Evolutionary conservation across 257 asterid species (phyloP).

Genomic region (Cynanchum wilfordii): DNA sequence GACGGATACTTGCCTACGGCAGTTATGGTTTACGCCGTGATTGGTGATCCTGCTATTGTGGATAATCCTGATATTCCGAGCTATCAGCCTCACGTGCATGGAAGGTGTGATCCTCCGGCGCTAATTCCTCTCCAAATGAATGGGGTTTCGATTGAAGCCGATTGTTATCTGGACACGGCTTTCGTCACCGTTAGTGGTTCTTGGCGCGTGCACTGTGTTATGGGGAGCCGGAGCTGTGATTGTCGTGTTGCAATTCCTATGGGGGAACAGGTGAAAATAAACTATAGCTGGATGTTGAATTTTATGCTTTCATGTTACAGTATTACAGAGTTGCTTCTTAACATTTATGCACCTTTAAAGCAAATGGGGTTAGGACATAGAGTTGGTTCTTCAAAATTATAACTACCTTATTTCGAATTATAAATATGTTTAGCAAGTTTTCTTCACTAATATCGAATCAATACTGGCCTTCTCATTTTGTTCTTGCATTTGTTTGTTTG

Average conservation of each 20-base stretch:
- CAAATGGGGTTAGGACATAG: not conserved
- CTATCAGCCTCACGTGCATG: constrained; percentile 98
- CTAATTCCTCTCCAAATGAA: constrained; percentile 92
- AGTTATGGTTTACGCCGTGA: constrained; percentile 83
- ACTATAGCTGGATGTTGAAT: not conserved
- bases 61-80: constrained; percentile 96
- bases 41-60: constrained; percentile 65
- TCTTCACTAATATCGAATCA: not conserved
- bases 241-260: constrained; percentile 79
- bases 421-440: not conserved
- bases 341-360: not conserved
- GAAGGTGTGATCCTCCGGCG: constrained; percentile 88
- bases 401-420: not conserved
- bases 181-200: constrained; percentile 56
- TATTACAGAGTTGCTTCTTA: too few relatives aligned
- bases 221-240: constrained; percentile 72
- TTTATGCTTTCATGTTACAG: not conserved
- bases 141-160: constrained; percentile 49
- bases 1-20: constrained; percentile 51
- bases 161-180: constrained; percentile 70
- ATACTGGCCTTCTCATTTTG: not conserved
- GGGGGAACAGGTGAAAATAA: constrained; percentile 72
- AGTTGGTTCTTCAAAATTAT: not conserved
- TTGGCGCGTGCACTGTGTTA: constrained; percentile 97
- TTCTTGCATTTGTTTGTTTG: not conserved